Percentiles rank a stretch among this genome's conserved stretches.
Conservation (phyloP, 148 eudicot genomes). For the Salicornia ramosissima region DNA sequence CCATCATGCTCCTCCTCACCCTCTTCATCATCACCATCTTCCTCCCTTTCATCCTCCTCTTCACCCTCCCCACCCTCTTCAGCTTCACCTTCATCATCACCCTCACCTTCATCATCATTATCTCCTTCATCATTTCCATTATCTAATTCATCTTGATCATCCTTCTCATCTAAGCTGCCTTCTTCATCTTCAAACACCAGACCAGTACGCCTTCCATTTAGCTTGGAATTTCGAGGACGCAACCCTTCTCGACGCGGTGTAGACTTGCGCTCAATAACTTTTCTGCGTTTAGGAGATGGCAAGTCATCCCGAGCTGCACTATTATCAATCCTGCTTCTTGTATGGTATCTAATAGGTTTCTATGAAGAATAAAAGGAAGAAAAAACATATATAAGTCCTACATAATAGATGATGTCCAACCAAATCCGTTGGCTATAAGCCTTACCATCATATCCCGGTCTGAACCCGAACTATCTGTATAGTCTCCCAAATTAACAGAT, state of each 20-base stretch:
- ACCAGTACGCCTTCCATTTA: constrained; percentile 34
- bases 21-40: constrained; percentile 78
- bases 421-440: constrained; percentile 18
- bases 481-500: constrained; percentile 62
- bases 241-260: constrained; percentile 83
- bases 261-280: constrained; percentile 30
- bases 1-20: constrained; percentile 90
- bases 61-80: constrained; percentile 50
- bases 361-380: constrained; percentile 26
- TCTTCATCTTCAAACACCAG: constrained; percentile 63
- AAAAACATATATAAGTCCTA: constrained; percentile 19
- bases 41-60: constrained; percentile 54
- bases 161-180: constrained; percentile 68
- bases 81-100: constrained; percentile 41
- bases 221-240: constrained; percentile 70
- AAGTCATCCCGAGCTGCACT: constrained; percentile 50
- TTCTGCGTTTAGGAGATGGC: constrained; percentile 45
- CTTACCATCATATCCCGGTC: constrained; percentile 92
- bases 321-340: constrained; percentile 56
- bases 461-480: constrained; percentile 87
- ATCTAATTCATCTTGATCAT: constrained; percentile 57
- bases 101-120: constrained; percentile 54
- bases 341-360: constrained; percentile 57
- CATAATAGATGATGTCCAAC: constrained; percentile 9
- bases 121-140: constrained; percentile 65